Conservation (phyloP, 2,329 filamentous ascomycete species). For the Delphinella strobiligena region DNA sequence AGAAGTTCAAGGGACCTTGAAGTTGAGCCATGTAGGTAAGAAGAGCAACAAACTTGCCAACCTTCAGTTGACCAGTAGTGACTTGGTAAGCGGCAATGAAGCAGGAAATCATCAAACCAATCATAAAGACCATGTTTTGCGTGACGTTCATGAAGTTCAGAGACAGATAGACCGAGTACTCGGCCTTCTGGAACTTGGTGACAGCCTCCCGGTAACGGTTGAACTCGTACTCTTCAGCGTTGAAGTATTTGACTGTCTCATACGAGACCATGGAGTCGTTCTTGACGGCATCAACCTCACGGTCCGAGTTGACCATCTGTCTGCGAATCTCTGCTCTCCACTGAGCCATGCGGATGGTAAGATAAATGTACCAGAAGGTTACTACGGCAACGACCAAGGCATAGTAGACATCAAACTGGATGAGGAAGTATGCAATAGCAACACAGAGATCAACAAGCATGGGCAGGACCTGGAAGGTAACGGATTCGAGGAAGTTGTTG, state of each 20-base stretch:
- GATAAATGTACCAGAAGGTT: slow-evolving; percentile 91
- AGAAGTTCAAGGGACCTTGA: slow-evolving; percentile 59
- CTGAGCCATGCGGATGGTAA: slow-evolving; percentile 91
- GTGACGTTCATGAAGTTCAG: slow-evolving; percentile 49
- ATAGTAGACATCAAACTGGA: slow-evolving; percentile 76
- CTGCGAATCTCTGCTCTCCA: slow-evolving; percentile 83
- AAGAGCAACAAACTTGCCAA: slow-evolving; percentile 59
- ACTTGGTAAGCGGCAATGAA: slow-evolving; percentile 62
- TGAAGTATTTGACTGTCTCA: slow-evolving; percentile 62
- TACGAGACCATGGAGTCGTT: slow-evolving; percentile 99
- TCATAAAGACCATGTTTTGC: slow-evolving; percentile 51
- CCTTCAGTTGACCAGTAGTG: slow-evolving; percentile 44
- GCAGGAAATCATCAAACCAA: slow-evolving; percentile 54
- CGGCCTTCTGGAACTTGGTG: slow-evolving; percentile 43
- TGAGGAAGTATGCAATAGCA: slow-evolving; percentile 69
- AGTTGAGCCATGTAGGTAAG: slow-evolving; percentile 65
- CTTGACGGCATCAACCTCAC: slow-evolving; percentile 94
- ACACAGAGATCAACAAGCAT: slow-evolving; percentile 86
- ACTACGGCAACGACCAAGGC: slow-evolving; percentile 80
- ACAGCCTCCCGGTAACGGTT: slow-evolving; percentile 46
- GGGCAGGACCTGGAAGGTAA: slow-evolving; percentile 89
- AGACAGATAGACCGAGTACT: slow-evolving; percentile 44
- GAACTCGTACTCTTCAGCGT: slow-evolving; percentile 48
- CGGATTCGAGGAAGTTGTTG: slow-evolving; percentile 90
- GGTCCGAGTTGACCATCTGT: slow-evolving; percentile 87